Base-by-base conservation (phyloP, 2,329 filamentous ascomycete species). In the Xylariales sp. region DNA sequence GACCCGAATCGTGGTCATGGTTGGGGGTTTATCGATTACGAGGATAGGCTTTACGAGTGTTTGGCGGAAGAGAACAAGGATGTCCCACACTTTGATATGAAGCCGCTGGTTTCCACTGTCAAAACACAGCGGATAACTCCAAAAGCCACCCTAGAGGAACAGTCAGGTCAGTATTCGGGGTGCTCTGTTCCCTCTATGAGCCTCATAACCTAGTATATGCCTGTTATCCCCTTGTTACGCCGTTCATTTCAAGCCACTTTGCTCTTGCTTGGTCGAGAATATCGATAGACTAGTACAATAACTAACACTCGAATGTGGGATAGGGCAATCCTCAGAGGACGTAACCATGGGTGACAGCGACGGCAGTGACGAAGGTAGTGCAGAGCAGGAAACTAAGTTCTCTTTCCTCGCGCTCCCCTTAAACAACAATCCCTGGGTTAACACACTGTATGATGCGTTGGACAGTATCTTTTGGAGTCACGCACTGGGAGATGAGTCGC, bases 401-500 rank as follows among this genome's bases (percentile, higher is more conserved):
- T 60, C 65, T 1, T 56, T 71, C 18, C 55, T 74, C 10, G 68
- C 72, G 24, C 55, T 71, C 39, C 58, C 63, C 22, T 54, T 68
- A 34, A 48, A 57, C 8, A 48, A 50, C n/a, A 53, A 56, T 11
- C 63, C 67, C 11, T 53, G 52, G 40, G 64, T 70, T 37, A 61
- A 61, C 46, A 70, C 68, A 4, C 49, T 74, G 5, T 73, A 74
- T 41, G 70, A 74, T 45, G 62, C 68, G 5, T 48, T 73, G 19
- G 72, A 76, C 45, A 62, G 69, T 33, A 52, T 73, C 21, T 62
- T 74, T 52, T 76, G 72, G 72, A 59, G 58, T 12, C 62, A 70
- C 37, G 64, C 63, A 2, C 51, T 74, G 15, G 57, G 57, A 4
- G 58, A 57, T 46, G 54, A 62, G 16, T 58, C 60, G 12, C 11